Evolutionary conservation across 768 basidiomycete species (phyloP), one percentile per base, ranked within the genome.

Genomic region (Leccinellum albellum): DNA sequence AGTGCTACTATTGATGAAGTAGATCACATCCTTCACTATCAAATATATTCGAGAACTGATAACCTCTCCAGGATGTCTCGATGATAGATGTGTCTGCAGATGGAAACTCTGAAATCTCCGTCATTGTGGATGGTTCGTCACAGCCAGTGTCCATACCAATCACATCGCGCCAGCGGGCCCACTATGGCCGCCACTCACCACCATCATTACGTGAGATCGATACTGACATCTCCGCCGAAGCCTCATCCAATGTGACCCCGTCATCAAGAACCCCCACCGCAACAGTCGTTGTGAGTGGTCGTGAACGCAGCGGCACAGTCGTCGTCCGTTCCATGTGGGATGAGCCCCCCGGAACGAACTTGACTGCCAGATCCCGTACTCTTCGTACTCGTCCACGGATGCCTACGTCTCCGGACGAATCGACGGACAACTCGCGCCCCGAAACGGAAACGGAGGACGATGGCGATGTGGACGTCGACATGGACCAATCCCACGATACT

Each of bases 381-480:
- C 60, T 62, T 58, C 68, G 75, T 32, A 49, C 68, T 23, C 76
- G 72, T 15, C 52, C 64, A 53, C 61, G 67, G 51, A 59, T 73
- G 37, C 66, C 67, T 37, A 73, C 64, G 5, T 80, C 80, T 1
- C 78, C 79, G 6, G 74, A 77, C 13, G 69, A 72, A 51, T 78
- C 78, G 1, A 75, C 77, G 0, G 76, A 77, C 31, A 80, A 76
- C n/a, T 84, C 85, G 0, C 75, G 86, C 13, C 78, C 85, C 0
- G 86, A 88, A 56, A 87, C 88, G 0, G 89, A 91, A 72, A 87
- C 88, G 0, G 90, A 94, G 67, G 88, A 88, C 50, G 88, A 89
- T 47, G 85, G 78, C 24, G 88, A 71, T n/a, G 62, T 32, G 10
- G 70, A 89, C 52, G 79, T 76, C 2, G 82, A 82, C 51, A 81